Conservation (phyloP, 2,329 filamentous ascomycete species). For the Lasiodiplodia theobromae region DNA sequence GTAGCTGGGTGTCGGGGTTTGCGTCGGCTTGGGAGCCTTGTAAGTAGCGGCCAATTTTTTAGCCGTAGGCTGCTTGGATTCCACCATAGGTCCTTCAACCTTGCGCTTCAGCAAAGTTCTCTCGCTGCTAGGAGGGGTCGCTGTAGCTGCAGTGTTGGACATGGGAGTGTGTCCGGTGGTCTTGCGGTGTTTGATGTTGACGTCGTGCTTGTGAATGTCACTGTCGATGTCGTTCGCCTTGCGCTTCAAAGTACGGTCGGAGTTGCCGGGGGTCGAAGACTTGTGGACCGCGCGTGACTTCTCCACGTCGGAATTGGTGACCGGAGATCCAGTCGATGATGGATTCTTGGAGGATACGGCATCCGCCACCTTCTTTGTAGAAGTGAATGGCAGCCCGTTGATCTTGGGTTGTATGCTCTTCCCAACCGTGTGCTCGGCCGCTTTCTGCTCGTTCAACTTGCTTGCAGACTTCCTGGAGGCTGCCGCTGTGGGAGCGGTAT, state of each 20-base stretch:
- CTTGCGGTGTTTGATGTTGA: slow-evolving; percentile 44
- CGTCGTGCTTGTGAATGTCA: slow-evolving; percentile 46
- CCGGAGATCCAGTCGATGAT: slow-evolving; percentile 68
- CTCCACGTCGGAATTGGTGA: slow-evolving; percentile 65
- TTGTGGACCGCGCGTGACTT: slow-evolving; percentile 52
- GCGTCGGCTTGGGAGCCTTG: slow-evolving; percentile 30
- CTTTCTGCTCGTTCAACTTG: slow-evolving; percentile 5
- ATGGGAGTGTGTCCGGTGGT: slow-evolving; percentile 40
- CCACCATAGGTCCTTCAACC: slow-evolving; percentile 46
- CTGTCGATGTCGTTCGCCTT: slow-evolving; percentile 51
- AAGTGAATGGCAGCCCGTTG: slow-evolving; percentile 22
- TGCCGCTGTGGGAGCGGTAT: background rate
- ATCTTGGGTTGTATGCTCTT: slow-evolving; percentile 25
- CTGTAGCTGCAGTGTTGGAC: slow-evolving; percentile 42
- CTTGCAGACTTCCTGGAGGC: background rate
- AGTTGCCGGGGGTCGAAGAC: slow-evolving; percentile 43
- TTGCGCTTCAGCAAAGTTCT: slow-evolving; percentile 54
- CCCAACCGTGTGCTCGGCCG: background rate
- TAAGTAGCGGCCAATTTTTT: slow-evolving; percentile 33
- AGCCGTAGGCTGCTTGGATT: slow-evolving; percentile 22
- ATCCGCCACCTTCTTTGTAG: slow-evolving; percentile 36
- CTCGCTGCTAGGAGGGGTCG: slow-evolving; percentile 38
- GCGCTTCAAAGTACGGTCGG: slow-evolving; percentile 46
- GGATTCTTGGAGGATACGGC: slow-evolving; percentile 65
- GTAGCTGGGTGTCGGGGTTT: slow-evolving; percentile 23